phyloP scores from a whole-genome alignment of 202 grass and related monocot species.

The Dendrocalamus latiflorus region DNA sequence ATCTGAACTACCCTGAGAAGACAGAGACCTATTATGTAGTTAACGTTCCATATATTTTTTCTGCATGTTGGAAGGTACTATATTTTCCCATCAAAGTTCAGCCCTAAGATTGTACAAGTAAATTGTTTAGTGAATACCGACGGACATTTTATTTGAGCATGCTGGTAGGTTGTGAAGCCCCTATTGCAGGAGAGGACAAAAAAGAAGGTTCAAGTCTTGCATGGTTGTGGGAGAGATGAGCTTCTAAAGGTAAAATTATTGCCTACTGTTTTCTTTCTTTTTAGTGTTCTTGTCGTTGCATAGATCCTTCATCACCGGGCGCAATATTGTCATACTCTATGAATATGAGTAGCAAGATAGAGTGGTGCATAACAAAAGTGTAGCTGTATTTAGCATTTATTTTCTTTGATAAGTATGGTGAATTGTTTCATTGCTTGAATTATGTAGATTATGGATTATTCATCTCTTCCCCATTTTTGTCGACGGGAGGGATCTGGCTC shows the following conservation, averaged over 20 bases:
- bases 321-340: background rate
- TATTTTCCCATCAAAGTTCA: background rate
- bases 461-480: constrained; percentile 88
- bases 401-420: background rate
- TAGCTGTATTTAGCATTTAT: background rate
- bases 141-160: background rate
- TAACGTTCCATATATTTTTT: too few relatives aligned
- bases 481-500: constrained; percentile 66
- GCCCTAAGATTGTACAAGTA: background rate
- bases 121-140: background rate
- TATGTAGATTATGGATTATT: constrained; percentile 59
- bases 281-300: background rate
- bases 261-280: background rate
- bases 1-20: too few relatives aligned
- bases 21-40: too few relatives aligned
- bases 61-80: constrained; percentile 90
- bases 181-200: constrained; percentile 92
- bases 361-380: background rate
- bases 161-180: constrained; percentile 79
- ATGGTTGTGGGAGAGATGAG: constrained; percentile 76
- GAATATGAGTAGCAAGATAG: background rate
- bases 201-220: constrained; percentile 83
- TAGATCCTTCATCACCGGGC: background rate
- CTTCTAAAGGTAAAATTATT: constrained; percentile 57
- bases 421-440: background rate